Percentiles rank a stretch among this genome's conserved stretches.
phyloP scores from a whole-genome alignment of 2,329 filamentous ascomycete species.

The Claviceps citrina region DNA sequence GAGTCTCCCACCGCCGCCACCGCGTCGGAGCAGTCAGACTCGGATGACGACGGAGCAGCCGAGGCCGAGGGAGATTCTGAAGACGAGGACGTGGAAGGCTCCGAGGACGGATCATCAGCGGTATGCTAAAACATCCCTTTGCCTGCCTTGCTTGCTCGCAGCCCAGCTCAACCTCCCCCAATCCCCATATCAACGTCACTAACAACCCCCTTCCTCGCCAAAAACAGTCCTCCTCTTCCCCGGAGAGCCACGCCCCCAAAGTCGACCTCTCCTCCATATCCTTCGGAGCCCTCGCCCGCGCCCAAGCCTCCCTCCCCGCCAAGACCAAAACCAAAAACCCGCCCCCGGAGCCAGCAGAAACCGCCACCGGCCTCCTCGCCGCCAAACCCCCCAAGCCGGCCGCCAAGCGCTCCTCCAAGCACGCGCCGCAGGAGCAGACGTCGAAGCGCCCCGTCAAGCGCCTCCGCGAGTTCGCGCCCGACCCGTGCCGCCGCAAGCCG shows the following conservation, averaged over 20 bases:
- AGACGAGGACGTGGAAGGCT: constrained; percentile 18
- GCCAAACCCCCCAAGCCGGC: constrained; percentile 5
- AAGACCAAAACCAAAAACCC: neutral
- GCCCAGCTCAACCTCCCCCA: too few relatives aligned
- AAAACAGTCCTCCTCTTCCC: neutral
- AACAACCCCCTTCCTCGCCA: constrained; percentile 10
- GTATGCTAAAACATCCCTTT: too few relatives aligned
- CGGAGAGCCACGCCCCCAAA: constrained; percentile 11
- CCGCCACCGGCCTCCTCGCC: neutral
- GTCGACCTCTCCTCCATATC: constrained; percentile 49
- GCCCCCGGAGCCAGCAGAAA: neutral
- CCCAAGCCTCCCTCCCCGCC: constrained; percentile 52
- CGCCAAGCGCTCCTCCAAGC: constrained; percentile 51
- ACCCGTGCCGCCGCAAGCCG: constrained; percentile 38
- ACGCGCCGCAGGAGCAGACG: constrained; percentile 71
- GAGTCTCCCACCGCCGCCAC: constrained; percentile 16
- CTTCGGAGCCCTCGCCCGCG: constrained; percentile 80
- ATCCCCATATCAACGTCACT: neutral
- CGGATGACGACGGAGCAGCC: constrained; percentile 16
- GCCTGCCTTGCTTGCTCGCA: too few relatives aligned
- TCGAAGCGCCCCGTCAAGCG: constrained; percentile 75
- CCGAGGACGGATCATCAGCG: constrained; percentile 13
- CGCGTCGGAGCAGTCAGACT: constrained; percentile 10
- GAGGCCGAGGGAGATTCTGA: constrained; percentile 16
- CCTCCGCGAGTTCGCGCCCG: constrained; percentile 53